phyloP scores from a whole-genome alignment of 345 rosid genomes.

The Eucalyptus regnans region DNA sequence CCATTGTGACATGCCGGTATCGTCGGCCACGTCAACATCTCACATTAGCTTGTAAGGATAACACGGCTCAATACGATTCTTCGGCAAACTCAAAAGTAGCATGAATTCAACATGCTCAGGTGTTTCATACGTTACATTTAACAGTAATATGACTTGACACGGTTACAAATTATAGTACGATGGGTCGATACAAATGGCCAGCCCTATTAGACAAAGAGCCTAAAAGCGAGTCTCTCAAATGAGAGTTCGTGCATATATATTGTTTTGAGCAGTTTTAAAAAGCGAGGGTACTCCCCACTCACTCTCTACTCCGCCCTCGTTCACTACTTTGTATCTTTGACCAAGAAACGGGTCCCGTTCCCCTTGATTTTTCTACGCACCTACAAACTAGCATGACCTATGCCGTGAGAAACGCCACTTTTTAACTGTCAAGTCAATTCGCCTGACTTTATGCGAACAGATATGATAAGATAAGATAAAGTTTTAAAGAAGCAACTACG shows the following conservation, averaged over 20 bases:
- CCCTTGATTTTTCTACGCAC: background rate
- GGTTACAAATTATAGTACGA: background rate
- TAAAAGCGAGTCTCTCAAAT: background rate
- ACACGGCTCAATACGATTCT: background rate
- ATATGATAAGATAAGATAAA: background rate
- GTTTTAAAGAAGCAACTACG: background rate
- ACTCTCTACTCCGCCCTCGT: background rate
- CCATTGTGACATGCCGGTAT: background rate
- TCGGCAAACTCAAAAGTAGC: background rate
- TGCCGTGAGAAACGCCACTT: background rate
- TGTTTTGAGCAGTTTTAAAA: background rate
- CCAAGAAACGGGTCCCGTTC: background rate
- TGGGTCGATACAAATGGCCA: background rate
- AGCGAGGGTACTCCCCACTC: background rate
- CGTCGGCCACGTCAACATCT: rapidly evolving
- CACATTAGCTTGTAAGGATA: background rate
- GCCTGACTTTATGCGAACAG: background rate
- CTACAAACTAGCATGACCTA: background rate
- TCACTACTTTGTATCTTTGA: background rate
- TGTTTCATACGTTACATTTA: background rate
- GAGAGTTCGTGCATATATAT: background rate
- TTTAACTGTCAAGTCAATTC: background rate
- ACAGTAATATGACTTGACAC: background rate
- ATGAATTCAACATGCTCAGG: background rate
- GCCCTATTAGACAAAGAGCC: background rate